These are phyloP conservation scores for Acer campestre DNA, from an alignment of 345 rosid species.

Conservation along the genomic window DNA sequence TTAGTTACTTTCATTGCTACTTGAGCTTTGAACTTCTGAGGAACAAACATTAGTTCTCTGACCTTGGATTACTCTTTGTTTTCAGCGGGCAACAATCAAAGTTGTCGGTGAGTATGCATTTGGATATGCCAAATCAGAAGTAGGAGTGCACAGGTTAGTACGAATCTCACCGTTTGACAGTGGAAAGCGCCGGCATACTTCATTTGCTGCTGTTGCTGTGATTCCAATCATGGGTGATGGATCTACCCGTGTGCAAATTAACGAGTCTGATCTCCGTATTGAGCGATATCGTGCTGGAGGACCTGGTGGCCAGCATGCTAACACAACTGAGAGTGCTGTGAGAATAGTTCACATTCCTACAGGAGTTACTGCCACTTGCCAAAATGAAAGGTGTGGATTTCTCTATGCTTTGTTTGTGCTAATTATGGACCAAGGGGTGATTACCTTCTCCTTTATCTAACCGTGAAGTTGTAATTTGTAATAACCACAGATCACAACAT, in stretches of 20 bases:
- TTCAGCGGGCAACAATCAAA: slow-evolving; percentile 94
- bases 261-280: slow-evolving; percentile 85
- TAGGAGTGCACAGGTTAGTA: slow-evolving; percentile 95
- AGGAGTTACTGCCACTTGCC: slow-evolving; percentile 83
- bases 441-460: background rate
- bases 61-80: slow-evolving; percentile 14
- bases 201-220: slow-evolving; percentile 99
- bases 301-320: slow-evolving; percentile 88
- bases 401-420: slow-evolving; percentile 9
- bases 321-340: slow-evolving; percentile 97
- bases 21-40: background rate
- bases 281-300: slow-evolving; percentile 95
- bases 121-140: slow-evolving; percentile 97
- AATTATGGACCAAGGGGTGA: background rate
- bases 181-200: slow-evolving; percentile 88
- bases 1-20: background rate
- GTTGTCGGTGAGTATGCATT: slow-evolving; percentile 90
- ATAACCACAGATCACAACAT: slow-evolving; percentile 69
- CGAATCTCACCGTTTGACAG: slow-evolving; percentile 95
- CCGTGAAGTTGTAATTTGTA: slow-evolving; percentile 5
- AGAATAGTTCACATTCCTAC: slow-evolving; percentile 95
- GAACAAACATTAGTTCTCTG: slow-evolving; percentile 15
- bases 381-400: slow-evolving; percentile 62
- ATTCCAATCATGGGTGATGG: slow-evolving; percentile 85
- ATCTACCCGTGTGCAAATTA: slow-evolving; percentile 79